Conservation (phyloP, 441 rosid genomes). For the Eutrema salsugineum region DNA sequence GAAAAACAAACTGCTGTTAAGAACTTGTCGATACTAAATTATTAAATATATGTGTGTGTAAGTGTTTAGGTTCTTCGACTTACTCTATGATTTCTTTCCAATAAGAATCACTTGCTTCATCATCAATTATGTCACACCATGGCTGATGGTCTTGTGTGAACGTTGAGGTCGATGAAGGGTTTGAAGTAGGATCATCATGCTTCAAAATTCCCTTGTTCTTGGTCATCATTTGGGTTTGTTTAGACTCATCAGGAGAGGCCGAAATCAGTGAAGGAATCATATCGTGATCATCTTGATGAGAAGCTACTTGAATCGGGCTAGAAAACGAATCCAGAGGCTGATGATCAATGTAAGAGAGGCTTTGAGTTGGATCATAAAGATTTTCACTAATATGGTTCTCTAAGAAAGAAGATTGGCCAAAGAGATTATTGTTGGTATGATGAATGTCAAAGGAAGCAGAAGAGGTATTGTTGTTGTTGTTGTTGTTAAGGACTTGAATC, state of each 20-base stretch:
- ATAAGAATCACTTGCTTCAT: constrained; percentile 48
- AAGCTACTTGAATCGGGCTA: constrained; percentile 1
- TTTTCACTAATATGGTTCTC: constrained; percentile 21
- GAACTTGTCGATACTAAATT: background rate
- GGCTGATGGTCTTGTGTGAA: constrained; percentile 44
- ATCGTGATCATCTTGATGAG: constrained; percentile 25
- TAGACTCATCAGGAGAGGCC: constrained; percentile 39
- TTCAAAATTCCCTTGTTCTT: constrained; percentile 26
- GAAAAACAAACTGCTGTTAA: background rate
- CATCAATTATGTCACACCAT: constrained; percentile 42
- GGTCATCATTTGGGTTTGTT: constrained; percentile 10
- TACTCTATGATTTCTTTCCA: constrained; percentile 68
- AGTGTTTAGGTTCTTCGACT: constrained; percentile 10
- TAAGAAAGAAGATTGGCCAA: constrained; percentile 27
- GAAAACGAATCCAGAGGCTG: constrained; percentile 25
- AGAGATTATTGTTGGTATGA: constrained; percentile 12
- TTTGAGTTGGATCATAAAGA: constrained; percentile 27
- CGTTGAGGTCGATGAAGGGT: constrained; percentile 32
- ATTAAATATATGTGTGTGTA: background rate
- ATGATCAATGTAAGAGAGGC: constrained; percentile 21
- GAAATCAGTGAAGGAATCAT: constrained; percentile 40
- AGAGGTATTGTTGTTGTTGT: constrained; percentile 27
- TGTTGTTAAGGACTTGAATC: constrained; percentile 34
- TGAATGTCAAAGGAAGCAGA: constrained; percentile 26
- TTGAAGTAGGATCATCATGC: constrained; percentile 24